Conservation (phyloP, 805 yeast species). For the Spathaspora sp. region DNA sequence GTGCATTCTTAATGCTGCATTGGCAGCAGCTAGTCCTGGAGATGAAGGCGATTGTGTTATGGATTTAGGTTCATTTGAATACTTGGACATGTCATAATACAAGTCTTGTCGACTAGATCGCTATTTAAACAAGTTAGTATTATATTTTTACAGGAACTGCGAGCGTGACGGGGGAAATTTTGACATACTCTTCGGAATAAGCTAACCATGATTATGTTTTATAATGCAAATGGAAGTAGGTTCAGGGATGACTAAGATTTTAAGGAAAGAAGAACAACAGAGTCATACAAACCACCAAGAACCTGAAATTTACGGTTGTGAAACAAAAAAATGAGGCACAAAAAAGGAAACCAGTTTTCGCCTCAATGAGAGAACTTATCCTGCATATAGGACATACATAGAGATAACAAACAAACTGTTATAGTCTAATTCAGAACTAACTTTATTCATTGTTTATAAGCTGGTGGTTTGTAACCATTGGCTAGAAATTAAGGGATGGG, state of each 20-base stretch:
- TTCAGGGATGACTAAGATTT: background rate
- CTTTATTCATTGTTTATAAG: no score
- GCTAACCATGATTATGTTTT: background rate
- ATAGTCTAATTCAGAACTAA: no score
- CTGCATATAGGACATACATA: background rate
- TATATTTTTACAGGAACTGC: no score
- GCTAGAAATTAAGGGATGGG: no score
- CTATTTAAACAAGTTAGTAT: background rate
- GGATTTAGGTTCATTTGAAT: background rate
- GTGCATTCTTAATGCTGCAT: conserved; percentile 38
- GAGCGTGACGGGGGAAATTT: background rate
- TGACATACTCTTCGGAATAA: background rate
- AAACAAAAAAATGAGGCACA: background rate
- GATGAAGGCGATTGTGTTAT: conserved; percentile 5
- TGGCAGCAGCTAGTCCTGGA: conserved; percentile 41
- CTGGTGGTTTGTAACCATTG: no score
- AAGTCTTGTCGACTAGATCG: background rate
- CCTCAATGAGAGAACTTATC: no score
- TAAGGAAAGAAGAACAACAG: background rate
- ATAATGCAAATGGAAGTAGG: background rate
- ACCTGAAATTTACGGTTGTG: background rate
- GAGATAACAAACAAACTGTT: no score
- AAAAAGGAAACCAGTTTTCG: no score
- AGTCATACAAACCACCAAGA: background rate
- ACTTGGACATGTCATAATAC: background rate